Evolutionary conservation across 2,329 filamentous ascomycete species (phyloP).

Genomic region (Tolypocladium ophioglossoides): DNA sequence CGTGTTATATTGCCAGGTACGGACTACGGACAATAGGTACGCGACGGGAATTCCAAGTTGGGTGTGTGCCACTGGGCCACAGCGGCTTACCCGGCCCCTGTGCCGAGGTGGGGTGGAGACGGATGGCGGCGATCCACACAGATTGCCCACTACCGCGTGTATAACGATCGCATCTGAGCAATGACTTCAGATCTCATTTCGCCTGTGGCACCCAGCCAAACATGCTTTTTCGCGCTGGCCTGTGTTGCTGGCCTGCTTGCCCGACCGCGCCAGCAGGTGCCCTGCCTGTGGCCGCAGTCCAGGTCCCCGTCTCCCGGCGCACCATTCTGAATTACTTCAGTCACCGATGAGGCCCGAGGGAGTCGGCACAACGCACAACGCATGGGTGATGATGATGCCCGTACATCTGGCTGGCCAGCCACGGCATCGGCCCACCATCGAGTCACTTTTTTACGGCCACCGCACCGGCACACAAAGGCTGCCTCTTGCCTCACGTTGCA

Average conservation of each 20-base stretch:
- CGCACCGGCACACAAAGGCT: too few relatives aligned
- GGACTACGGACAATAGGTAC: too few relatives aligned
- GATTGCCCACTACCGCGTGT: neutral
- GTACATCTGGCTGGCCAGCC: neutral
- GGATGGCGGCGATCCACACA: neutral
- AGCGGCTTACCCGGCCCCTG: neutral
- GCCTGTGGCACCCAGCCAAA: neutral
- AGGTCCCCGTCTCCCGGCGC: neutral
- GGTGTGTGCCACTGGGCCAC: neutral
- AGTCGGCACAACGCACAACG: too few relatives aligned
- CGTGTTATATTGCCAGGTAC: too few relatives aligned
- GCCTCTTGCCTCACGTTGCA: too few relatives aligned
- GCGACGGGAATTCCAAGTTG: neutral
- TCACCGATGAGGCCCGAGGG: too few relatives aligned
- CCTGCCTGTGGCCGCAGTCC: neutral
- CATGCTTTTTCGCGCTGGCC: neutral
- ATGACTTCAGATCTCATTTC: constrained; percentile 7
- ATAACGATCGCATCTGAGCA: neutral
- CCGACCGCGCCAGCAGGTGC: neutral
- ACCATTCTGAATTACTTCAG: neutral
- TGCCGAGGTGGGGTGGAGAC: neutral
- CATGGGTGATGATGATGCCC: neutral
- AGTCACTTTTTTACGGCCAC: neutral
- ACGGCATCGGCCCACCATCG: neutral
- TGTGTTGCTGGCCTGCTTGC: neutral